Evolutionary conservation across 805 yeast species (phyloP).

Genomic region (Tetrapisispora fleetii): DNA sequence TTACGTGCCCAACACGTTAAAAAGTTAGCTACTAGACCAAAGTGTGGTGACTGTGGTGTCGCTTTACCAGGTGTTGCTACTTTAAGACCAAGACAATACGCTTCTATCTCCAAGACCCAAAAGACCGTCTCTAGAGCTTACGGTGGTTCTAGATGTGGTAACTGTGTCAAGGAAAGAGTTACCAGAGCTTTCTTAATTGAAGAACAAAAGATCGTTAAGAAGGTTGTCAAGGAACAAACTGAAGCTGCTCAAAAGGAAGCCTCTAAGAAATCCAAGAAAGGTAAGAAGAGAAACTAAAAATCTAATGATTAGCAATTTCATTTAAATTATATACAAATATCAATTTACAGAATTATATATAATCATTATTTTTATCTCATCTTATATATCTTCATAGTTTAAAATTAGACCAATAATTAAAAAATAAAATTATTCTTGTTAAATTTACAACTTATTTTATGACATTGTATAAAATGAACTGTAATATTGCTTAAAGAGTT

Average conservation of each 20-base stretch:
- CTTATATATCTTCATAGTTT: constrained; percentile 4
- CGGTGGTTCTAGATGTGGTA: constrained; percentile 99
- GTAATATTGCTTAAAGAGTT: not conserved
- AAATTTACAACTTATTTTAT: not conserved
- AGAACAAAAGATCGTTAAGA: constrained; percentile 99
- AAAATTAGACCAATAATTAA: constrained; percentile 2
- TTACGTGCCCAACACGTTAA: constrained; percentile 96
- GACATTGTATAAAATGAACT: not conserved
- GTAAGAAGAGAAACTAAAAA: constrained; percentile 2
- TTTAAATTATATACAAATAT: not conserved
- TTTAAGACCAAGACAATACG: constrained; percentile 98
- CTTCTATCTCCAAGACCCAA: constrained; percentile 87
- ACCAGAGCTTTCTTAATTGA: constrained; percentile 99
- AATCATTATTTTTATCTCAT: constrained; percentile 2
- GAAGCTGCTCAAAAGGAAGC: constrained; percentile 68
- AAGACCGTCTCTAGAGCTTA: constrained; percentile 98
- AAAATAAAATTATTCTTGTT: not conserved
- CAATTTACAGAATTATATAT: not conserved
- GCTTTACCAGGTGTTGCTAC: constrained; percentile 83
- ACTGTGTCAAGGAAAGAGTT: constrained; percentile 98
- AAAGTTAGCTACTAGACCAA: constrained; percentile 80
- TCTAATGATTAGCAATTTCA: constrained; percentile 1
- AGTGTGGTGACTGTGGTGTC: constrained; percentile 81
- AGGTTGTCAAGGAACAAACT: constrained; percentile 94
- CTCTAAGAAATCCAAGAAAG: constrained; percentile 29